phyloP scores from a whole-genome alignment of 768 basidiomycete genomes.

The Ephemerocybe angulata region DNA sequence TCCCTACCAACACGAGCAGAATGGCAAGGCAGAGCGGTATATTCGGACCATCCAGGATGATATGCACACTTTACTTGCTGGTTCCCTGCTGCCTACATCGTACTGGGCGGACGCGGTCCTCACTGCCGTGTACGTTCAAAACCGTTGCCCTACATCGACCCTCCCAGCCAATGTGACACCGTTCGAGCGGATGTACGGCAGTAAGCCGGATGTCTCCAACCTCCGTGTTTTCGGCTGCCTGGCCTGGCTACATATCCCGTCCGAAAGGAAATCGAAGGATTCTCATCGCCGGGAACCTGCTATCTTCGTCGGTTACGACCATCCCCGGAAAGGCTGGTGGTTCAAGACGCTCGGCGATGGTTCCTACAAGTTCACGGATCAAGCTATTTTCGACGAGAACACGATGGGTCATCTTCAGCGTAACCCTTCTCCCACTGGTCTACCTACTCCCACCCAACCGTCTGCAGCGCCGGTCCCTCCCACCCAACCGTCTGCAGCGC shows the following conservation, averaged over 20 bases:
- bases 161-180: slow-evolving; percentile 13
- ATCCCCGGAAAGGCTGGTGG: slow-evolving; percentile 20
- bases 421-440: too few species aligned
- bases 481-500: too few species aligned
- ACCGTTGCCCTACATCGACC: slow-evolving; percentile 8
- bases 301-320: slow-evolving; percentile 22
- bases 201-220: slow-evolving; percentile 24
- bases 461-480: too few species aligned
- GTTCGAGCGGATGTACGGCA: slow-evolving; percentile 13
- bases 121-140: slow-evolving; percentile 6
- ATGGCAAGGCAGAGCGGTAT: slow-evolving; percentile 26
- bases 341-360: background rate
- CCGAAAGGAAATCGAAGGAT: slow-evolving; percentile 17
- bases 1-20: slow-evolving; percentile 26
- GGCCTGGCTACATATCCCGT: slow-evolving; percentile 26
- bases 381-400: too few species aligned
- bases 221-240: slow-evolving; percentile 28
- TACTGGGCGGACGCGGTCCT: slow-evolving; percentile 15
- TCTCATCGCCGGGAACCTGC: slow-evolving; percentile 13
- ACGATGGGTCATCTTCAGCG: too few species aligned
- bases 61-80: slow-evolving; percentile 18
- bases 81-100: slow-evolving; percentile 16
- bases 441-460: too few species aligned
- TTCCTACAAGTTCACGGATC: background rate
- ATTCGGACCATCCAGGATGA: slow-evolving; percentile 25